Evolutionary conservation across 139 green algal species (phyloP), one percentile per base, ranked within the genome.

Genomic region (Tetradesmus lagerheimii): DNA sequence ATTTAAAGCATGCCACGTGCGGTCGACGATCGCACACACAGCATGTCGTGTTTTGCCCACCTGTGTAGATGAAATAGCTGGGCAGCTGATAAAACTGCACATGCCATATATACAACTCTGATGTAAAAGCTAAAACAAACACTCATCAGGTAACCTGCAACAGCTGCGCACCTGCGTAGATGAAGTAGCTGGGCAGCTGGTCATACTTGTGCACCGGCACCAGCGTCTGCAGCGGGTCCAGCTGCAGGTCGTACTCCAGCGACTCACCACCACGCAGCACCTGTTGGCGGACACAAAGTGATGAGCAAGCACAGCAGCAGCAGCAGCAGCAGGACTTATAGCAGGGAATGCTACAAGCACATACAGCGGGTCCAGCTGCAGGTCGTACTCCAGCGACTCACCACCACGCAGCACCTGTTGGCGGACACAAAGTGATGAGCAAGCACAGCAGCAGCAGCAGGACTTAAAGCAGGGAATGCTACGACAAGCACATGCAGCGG

Each of bases 181-280:
- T 93, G 88, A 91, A 94, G 93, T 95, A 96, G 34, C 77, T 91
- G 43, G 93, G 93, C 86, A 94, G 85, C 16, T 88, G 75, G 92
- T 96, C 94, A 79, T 96, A 96, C 79, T 91, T 93, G 88, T 96
- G 94, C 64, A 96, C 93, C 0, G 95, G 95, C 64, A 97, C 95
- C 41, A 97, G 90, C 35, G 92, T 88, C 35, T 94, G 90, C 45
- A 95, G 91, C 38, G 92, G 94, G 11, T 90, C 50, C 64, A 95
- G 78, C n/a, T 81, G 62, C 34, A 95, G n/a, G 47, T 94, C 89
- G 67, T 94, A 94, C 64, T 92, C 87, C 34, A 93, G 37, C 80
- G 67, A 39, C 50, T 92, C 4, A 1, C 92, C 93, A 20, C 89
- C 78, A 31, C 94, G 88, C 86, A 96, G 76, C 76, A 96, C 86